Conservation (phyloP, 352 stramenopile species). For the Phytophthora ramorum region DNA sequence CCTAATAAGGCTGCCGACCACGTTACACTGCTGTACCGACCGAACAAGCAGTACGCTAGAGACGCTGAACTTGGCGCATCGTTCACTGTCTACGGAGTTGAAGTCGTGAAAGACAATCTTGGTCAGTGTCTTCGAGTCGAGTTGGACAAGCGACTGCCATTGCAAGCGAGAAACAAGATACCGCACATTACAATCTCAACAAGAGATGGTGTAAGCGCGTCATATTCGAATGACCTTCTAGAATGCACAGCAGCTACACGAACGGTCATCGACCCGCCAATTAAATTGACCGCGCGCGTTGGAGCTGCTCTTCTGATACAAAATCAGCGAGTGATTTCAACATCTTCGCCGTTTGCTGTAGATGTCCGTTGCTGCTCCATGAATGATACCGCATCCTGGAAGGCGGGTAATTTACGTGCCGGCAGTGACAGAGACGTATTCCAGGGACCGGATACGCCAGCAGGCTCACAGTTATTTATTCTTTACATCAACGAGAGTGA, state of each 20-base stretch:
- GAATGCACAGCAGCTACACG: conserved; percentile 25
- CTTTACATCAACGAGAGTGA: conserved; percentile 40
- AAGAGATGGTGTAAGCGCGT: conserved; percentile 45
- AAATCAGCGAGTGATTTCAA: conserved; percentile 46
- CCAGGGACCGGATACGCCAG: background rate
- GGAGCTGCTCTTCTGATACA: conserved; percentile 49
- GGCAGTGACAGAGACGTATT: background rate
- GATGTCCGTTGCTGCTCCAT: conserved; percentile 5
- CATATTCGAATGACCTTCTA: conserved; percentile 78
- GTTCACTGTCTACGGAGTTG: conserved; percentile 40
- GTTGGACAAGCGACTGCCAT: conserved; percentile 40
- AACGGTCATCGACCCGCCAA: conserved; percentile 25
- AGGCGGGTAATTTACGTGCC: background rate
- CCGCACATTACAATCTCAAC: conserved; percentile 75
- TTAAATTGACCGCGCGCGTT: conserved; percentile 32
- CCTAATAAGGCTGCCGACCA: conserved; percentile 61
- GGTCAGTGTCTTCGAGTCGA: conserved; percentile 64
- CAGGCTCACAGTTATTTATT: conserved; percentile 34
- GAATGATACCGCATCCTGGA: background rate
- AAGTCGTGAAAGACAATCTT: conserved; percentile 51
- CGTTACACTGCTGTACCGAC: conserved; percentile 71
- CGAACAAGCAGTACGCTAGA: conserved; percentile 59
- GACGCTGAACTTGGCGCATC: conserved; percentile 49
- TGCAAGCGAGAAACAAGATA: conserved; percentile 60
- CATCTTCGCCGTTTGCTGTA: conserved; percentile 41